phyloP scores from a whole-genome alignment of 2,329 filamentous ascomycete genomes.

The Penicillium nordicum region DNA sequence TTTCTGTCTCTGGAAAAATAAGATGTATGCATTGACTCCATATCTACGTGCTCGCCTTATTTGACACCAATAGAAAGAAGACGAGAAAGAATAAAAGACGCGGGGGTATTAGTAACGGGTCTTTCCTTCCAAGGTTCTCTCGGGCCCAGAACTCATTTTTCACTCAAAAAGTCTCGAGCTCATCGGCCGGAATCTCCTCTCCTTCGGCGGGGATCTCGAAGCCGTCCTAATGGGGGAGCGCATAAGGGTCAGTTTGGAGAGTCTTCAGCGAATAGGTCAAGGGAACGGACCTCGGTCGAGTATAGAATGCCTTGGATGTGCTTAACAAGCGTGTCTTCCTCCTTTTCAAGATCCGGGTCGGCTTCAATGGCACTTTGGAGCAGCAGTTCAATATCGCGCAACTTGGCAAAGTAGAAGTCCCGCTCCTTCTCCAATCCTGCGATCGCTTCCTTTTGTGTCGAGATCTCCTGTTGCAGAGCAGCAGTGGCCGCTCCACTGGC shows the following conservation, averaged over 20 bases:
- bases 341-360: conserved; percentile 88
- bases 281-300: conserved; percentile 70
- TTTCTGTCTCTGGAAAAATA: not conserved
- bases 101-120: conserved; percentile 24
- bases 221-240: conserved; percentile 36
- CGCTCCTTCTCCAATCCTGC: conserved; percentile 89
- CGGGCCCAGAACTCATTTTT: not conserved
- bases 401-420: conserved; percentile 99
- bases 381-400: conserved; percentile 92
- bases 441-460: conserved; percentile 91
- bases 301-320: conserved; percentile 96
- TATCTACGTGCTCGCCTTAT: conserved; percentile 8
- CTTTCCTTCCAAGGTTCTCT: conserved; percentile 5
- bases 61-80: not conserved
- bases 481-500: conserved; percentile 57
- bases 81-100: conserved; percentile 6
- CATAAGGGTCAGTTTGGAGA: not conserved
- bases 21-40: conserved; percentile 4
- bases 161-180: conserved; percentile 41
- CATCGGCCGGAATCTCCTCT: conserved; percentile 55
- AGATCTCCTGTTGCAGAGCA: conserved; percentile 79
- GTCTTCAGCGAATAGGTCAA: not conserved
- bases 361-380: conserved; percentile 91
- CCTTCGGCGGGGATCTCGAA: conserved; percentile 75
- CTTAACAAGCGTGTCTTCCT: conserved; percentile 87